Conservation (phyloP, 2,329 filamentous ascomycete genomes). For the Sclerotinia trifoliorum region DNA sequence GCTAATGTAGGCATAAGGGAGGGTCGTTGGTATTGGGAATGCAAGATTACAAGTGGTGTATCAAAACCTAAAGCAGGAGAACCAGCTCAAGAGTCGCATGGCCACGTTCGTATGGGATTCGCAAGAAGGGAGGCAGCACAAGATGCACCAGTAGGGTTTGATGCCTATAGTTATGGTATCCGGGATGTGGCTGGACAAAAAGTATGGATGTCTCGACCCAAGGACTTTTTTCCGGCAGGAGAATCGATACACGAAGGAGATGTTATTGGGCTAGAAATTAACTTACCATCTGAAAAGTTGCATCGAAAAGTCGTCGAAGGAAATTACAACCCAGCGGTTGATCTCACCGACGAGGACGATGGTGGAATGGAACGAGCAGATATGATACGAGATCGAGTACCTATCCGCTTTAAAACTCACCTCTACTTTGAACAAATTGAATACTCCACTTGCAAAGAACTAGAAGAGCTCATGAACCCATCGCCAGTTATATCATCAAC, state of each 20-base stretch:
- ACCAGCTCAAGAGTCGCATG: conserved; percentile 36
- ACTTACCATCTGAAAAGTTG: conserved; percentile 77
- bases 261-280: conserved; percentile 90
- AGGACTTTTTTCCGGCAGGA: conserved; percentile 77
- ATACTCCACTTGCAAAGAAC: conserved; percentile 81
- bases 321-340: conserved; percentile 82
- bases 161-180: conserved; percentile 91
- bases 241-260: conserved; percentile 85
- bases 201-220: conserved; percentile 90
- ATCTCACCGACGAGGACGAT: conserved; percentile 55
- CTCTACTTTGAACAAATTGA: conserved; percentile 93
- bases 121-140: conserved; percentile 76
- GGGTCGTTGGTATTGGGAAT: conserved; percentile 92
- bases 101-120: conserved; percentile 82
- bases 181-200: conserved; percentile 89
- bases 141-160: conserved; percentile 81
- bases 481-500: conserved; percentile 50
- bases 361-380: conserved; percentile 62
- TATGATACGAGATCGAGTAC: conserved; percentile 91
- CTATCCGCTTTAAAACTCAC: conserved; percentile 89
- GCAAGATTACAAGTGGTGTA: conserved; percentile 79
- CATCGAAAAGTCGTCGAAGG: conserved; percentile 88
- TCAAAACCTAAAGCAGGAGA: conserved; percentile 41
- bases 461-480: conserved; percentile 80
- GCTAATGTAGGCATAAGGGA: conserved; percentile 89